These are phyloP conservation scores for Daphne laureola DNA, from an alignment of 441 rosid genomes.

Conservation along the genomic window DNA sequence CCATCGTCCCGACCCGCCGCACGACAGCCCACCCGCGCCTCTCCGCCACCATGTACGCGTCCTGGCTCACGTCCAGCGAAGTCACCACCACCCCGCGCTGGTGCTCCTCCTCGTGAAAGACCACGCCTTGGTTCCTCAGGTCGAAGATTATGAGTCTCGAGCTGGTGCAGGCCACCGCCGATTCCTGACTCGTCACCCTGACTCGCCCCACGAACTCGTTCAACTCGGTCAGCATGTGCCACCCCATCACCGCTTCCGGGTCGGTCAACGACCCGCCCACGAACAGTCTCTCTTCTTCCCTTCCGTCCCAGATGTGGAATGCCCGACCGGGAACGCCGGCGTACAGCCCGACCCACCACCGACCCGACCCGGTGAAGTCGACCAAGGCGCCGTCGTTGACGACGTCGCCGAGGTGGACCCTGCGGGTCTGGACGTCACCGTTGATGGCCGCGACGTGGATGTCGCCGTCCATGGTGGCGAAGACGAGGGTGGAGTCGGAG, in stretches of 20 bases:
- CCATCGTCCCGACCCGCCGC: constrained; percentile 35
- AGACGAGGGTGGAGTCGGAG: constrained; percentile 32
- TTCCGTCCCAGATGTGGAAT: constrained; percentile 63
- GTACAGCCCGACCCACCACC: constrained; percentile 86
- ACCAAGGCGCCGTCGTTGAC: constrained; percentile 64
- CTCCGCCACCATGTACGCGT: constrained; percentile 46
- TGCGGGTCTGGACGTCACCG: constrained; percentile 31
- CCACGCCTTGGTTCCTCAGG: constrained; percentile 44
- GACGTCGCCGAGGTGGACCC: constrained; percentile 52
- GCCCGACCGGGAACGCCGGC: constrained; percentile 80
- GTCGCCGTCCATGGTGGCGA: constrained; percentile 74
- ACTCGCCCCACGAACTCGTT: constrained; percentile 64
- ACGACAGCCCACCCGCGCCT: constrained; percentile 46
- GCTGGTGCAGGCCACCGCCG: constrained; percentile 74
- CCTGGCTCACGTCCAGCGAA: constrained; percentile 33
- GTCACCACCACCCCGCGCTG: constrained; percentile 40
- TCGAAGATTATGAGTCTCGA: constrained; percentile 38
- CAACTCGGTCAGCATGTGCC: constrained; percentile 66
- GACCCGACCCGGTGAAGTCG: constrained; percentile 68
- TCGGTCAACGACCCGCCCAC: constrained; percentile 58
- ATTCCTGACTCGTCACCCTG: constrained; percentile 37
- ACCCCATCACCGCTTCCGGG: constrained; percentile 61
- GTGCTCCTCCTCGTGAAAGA: constrained; percentile 27
- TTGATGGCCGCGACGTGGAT: constrained; percentile 54
- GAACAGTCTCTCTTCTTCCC: constrained; percentile 36